A percentile compares a stretch with the other conserved stretches of the same genome.
These are phyloP conservation scores for Priceomyces haplophilus DNA, from an alignment of 805 yeast genomes.

Conservation along the genomic window DNA sequence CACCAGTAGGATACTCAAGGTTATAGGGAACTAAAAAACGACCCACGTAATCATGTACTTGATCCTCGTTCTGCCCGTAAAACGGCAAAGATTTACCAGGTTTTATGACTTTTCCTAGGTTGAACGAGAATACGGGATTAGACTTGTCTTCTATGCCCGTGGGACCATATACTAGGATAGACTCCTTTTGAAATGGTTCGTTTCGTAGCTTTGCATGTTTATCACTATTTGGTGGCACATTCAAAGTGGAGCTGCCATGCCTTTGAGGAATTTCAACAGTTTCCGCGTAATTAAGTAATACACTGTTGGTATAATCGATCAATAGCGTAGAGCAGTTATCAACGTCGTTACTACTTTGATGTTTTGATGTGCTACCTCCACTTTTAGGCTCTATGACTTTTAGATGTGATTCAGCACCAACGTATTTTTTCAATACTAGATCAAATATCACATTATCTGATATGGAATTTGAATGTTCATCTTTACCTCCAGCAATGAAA, in stretches of 20 bases:
- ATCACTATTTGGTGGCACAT: neutral
- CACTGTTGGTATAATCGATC: slow-evolving; percentile 32
- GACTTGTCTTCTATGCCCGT: slow-evolving; percentile 13
- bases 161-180: slow-evolving; percentile 35
- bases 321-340: slow-evolving; percentile 19
- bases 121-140: slow-evolving; percentile 37
- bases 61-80: slow-evolving; percentile 18
- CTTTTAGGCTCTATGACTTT: slow-evolving; percentile 8
- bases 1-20: slow-evolving; percentile 57
- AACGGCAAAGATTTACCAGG: slow-evolving; percentile 30
- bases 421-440: slow-evolving; percentile 37
- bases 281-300: slow-evolving; percentile 27
- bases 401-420: slow-evolving; percentile 17
- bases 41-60: slow-evolving; percentile 16
- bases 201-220: slow-evolving; percentile 7
- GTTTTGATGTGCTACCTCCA: slow-evolving; percentile 5
- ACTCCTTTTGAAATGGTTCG: slow-evolving; percentile 12
- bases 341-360: slow-evolving; percentile 9
- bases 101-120: slow-evolving; percentile 31
- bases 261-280: slow-evolving; percentile 2
- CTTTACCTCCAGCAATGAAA: slow-evolving; percentile 53
- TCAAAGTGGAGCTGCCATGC: neutral
- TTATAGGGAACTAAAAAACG: slow-evolving; percentile 41
- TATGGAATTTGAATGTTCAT: slow-evolving; percentile 28
- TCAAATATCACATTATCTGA: slow-evolving; percentile 43